These are phyloP conservation scores for Spathaspora sp. DNA, from an alignment of 805 yeast genomes.

Conservation along the genomic window DNA sequence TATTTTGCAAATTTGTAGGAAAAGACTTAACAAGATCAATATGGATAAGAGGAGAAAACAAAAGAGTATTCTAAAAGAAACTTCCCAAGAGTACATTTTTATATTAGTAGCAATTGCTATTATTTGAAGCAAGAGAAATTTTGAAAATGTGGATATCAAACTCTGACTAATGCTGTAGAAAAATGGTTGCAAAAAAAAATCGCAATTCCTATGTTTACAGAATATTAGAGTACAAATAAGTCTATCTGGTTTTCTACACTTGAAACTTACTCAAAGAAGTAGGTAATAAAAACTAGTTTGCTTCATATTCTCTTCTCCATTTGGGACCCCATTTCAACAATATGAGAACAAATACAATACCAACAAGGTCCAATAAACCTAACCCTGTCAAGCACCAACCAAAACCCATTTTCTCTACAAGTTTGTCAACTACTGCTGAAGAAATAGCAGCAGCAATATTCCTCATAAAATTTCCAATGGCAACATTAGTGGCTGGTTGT, in stretches of 20 bases:
- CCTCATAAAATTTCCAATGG: slow-evolving; percentile 50
- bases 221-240: background rate
- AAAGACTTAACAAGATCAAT: background rate
- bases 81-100: no score
- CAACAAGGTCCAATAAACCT: slow-evolving; percentile 26
- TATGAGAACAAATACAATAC: slow-evolving; percentile 14
- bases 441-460: slow-evolving; percentile 53
- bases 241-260: background rate
- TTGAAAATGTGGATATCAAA: no score
- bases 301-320: slow-evolving; percentile 18
- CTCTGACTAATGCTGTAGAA: no score
- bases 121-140: no score
- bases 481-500: slow-evolving; percentile 52
- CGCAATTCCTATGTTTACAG: background rate
- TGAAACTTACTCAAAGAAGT: background rate
- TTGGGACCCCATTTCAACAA: slow-evolving; percentile 17
- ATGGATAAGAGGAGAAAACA: no score
- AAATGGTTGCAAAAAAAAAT: no score
- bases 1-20: background rate
- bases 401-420: slow-evolving; percentile 34
- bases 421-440: slow-evolving; percentile 40
- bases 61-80: no score
- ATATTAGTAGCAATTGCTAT: no score
- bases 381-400: slow-evolving; percentile 57
- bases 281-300: background rate